Percentiles rank a stretch among this genome's conserved stretches.
Evolutionary conservation across 2,329 filamentous ascomycete genomes (phyloP).

Genomic region (Incumbomyces lentus): DNA sequence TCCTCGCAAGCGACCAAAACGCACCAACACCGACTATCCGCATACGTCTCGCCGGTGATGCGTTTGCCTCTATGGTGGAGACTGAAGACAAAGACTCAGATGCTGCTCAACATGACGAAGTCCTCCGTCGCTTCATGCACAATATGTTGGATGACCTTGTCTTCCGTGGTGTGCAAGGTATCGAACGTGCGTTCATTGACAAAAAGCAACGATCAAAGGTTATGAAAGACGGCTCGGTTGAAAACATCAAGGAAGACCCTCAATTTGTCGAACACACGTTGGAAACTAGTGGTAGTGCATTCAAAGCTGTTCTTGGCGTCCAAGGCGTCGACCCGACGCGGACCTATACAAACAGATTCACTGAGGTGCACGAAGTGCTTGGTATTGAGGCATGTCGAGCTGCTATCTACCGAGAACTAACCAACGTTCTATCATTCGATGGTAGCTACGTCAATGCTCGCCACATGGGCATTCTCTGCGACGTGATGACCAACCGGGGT

Average conservation of each 20-base stretch:
- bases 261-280: conserved; percentile 88
- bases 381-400: conserved; percentile 91
- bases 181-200: conserved; percentile 89
- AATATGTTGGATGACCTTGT: conserved; percentile 87
- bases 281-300: conserved; percentile 81
- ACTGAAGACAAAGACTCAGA: conserved; percentile 64
- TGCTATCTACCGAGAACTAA: conserved; percentile 78
- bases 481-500: conserved; percentile 95
- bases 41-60: conserved; percentile 64
- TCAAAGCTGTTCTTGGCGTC: conserved; percentile 74
- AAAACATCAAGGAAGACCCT: conserved; percentile 61
- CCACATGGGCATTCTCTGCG: conserved; percentile 85
- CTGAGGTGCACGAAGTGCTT: conserved; percentile 87
- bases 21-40: conserved; percentile 91
- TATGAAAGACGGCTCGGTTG: conserved; percentile 59
- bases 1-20: conserved; percentile 98
- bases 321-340: conserved; percentile 77
- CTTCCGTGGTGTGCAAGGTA: conserved; percentile 77
- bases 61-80: conserved; percentile 27
- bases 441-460: conserved; percentile 99
- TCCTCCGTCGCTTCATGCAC: conserved; percentile 82
- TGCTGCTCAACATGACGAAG: conserved; percentile 74
- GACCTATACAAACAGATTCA: conserved; percentile 91
- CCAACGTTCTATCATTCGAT: conserved; percentile 89
- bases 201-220: conserved; percentile 61